These are phyloP conservation scores for Saturnispora zaruensis DNA, from an alignment of 805 yeast species.

Conservation along the genomic window DNA sequence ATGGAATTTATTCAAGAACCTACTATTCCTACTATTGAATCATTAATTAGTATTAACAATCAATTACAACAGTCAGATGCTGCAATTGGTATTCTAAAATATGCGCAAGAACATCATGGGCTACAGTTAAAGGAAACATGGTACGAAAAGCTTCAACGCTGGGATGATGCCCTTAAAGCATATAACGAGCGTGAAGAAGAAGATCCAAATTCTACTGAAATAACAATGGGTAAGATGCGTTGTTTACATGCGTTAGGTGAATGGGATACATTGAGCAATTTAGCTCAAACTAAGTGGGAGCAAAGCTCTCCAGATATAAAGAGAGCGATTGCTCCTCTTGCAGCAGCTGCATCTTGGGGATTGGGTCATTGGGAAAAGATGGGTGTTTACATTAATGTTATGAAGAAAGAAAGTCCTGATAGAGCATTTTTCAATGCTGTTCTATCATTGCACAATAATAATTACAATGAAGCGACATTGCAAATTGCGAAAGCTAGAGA, in stretches of 20 bases:
- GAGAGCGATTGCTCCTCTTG: slow-evolving; percentile 87
- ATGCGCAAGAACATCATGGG: slow-evolving; percentile 86
- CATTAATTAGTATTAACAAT: slow-evolving; percentile 85
- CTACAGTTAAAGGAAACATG: slow-evolving; percentile 92
- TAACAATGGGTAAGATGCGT: slow-evolving; percentile 96
- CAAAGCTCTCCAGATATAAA: slow-evolving; percentile 62
- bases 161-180: slow-evolving; percentile 96
- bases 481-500: slow-evolving; percentile 85
- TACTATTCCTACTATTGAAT: slow-evolving; percentile 82
- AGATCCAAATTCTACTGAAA: slow-evolving; percentile 69
- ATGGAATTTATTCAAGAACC: slow-evolving; percentile 92
- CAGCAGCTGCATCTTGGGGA: slow-evolving; percentile 99
- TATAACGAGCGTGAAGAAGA: slow-evolving; percentile 68
- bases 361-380: slow-evolving; percentile 93
- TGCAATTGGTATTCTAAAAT: slow-evolving; percentile 91
- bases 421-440: slow-evolving; percentile 92
- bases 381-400: slow-evolving; percentile 82
- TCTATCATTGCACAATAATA: slow-evolving; percentile 73
- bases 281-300: slow-evolving; percentile 83
- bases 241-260: slow-evolving; percentile 98
- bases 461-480: slow-evolving; percentile 69
- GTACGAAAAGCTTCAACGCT: slow-evolving; percentile 93
- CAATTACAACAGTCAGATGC: slow-evolving; percentile 96
- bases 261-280: slow-evolving; percentile 85
- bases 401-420: slow-evolving; percentile 90